Evolutionary conservation across 2,329 filamentous ascomycete species (phyloP), one percentile per base, ranked within the genome.

Genomic region (Didymosphaeria variabile): DNA sequence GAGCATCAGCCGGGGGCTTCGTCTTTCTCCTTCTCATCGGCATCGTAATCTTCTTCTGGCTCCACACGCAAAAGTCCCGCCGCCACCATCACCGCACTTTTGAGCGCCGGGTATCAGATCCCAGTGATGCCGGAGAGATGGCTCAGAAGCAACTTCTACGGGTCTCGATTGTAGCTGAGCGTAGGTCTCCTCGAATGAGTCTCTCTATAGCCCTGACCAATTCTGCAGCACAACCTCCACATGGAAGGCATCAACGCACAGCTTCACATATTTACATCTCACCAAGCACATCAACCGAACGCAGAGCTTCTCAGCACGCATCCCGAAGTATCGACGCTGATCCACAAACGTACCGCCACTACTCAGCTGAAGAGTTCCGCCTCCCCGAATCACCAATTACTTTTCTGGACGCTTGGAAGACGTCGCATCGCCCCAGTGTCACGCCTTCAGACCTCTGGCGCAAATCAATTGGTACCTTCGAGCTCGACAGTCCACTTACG

Each of bases 11-110:
- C 5, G 55, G 55, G 36, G 55, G 46, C 17, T 21, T 52, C 29
- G 10, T 31, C n/a, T 7, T 58, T 19, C 46, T 26, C 19, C 23
- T 58, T 13, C 36, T 58, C 36, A n/a, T 52, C 26, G 55, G 46
- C 36, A 45, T 52, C 13, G 32, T 52, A 10, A 17, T 58, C 13
- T 58, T 51, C 55, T 44, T 45, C 34, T 34, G 36, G 46, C 9
- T 52, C 15, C 55, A 50, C 10, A 52, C 34, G 4, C 47, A 38
- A 13, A 58, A 58, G 10, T 51, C 55, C n/a, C 55, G 47, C 29
- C 23, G 31, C 7, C 19, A 51, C 31, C 55, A 57, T 17, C 34
- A 51, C 17, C 38, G 21, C 17, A 51, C 21, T n/a, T 32, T 51
- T 21, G 52, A 55, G 3, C 52, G 40, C 26, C 52, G 52, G 26